phyloP scores from a whole-genome alignment of 2,329 filamentous ascomycete genomes.

The Hymenoscyphus fructigenus region DNA sequence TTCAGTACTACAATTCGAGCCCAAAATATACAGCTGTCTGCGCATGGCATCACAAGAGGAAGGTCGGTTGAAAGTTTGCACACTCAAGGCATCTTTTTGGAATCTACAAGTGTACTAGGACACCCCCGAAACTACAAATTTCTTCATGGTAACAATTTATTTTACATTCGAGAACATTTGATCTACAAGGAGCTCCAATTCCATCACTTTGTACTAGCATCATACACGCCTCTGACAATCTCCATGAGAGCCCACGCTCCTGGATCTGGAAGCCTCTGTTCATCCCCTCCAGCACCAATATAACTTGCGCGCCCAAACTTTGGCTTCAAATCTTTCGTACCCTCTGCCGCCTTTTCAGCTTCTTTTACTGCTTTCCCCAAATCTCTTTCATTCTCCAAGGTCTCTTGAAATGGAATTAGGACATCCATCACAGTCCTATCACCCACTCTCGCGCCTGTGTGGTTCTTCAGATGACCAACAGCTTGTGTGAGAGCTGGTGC shows the following conservation, averaged over 20 bases:
- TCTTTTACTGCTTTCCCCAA: slow-evolving; percentile 47
- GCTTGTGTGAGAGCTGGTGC: slow-evolving; percentile 24
- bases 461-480: slow-evolving; percentile 31
- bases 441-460: slow-evolving; percentile 34
- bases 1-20: too few species aligned
- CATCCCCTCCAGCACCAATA: slow-evolving; percentile 46
- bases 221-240: slow-evolving; percentile 27
- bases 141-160: background rate
- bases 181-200: background rate
- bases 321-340: slow-evolving; percentile 54
- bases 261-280: slow-evolving; percentile 51
- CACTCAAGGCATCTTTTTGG: background rate
- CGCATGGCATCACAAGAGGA: background rate
- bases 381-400: slow-evolving; percentile 39
- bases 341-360: slow-evolving; percentile 48
- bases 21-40: too few species aligned
- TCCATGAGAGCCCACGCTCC: slow-evolving; percentile 51
- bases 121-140: background rate
- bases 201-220: slow-evolving; percentile 16
- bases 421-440: slow-evolving; percentile 38
- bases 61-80: background rate
- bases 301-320: slow-evolving; percentile 55
- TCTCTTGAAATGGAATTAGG: slow-evolving; percentile 34
- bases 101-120: background rate
- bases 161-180: background rate